Percentiles rank a stretch among this genome's conserved stretches.
These are phyloP conservation scores for Fistulifera pelliculosa DNA, from an alignment of 108 stramenopile species.

Conservation along the genomic window DNA sequence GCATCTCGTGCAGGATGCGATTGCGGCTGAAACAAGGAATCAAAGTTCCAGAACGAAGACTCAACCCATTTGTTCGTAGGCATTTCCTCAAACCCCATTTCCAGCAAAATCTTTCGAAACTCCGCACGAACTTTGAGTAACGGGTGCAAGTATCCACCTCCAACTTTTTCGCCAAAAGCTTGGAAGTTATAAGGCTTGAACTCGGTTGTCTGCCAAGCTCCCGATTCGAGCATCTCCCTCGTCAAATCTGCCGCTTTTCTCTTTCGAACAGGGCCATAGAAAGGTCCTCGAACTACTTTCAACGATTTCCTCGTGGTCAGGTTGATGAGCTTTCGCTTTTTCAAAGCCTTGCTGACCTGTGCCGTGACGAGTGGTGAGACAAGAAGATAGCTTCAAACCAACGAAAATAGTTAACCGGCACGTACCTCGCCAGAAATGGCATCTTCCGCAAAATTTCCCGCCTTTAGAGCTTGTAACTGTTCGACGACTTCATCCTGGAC, in stretches of 20 bases:
- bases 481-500: conserved; percentile 53
- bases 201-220: conserved; percentile 78
- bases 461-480: conserved; percentile 32
- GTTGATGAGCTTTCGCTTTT: conserved; percentile 54
- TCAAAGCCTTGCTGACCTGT: conserved; percentile 14
- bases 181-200: conserved; percentile 98
- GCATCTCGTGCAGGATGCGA: conserved; percentile 99
- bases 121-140: conserved; percentile 93
- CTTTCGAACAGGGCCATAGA: conserved; percentile 72
- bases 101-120: conserved; percentile 94
- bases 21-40: conserved; percentile 99
- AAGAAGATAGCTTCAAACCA: conserved; percentile 18
- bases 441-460: conserved; percentile 29
- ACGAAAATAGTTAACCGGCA: not conserved
- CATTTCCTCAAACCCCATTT: conserved; percentile 99
- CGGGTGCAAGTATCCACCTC: conserved; percentile 94
- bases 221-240: conserved; percentile 94
- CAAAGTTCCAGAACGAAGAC: conserved; percentile 99
- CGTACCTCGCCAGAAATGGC: conserved; percentile 45
- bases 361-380: conserved; percentile 25
- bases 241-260: conserved; percentile 95
- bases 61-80: conserved; percentile 99
- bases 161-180: conserved; percentile 84
- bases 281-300: conserved; percentile 68
- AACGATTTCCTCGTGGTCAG: conserved; percentile 84